A percentile compares a stretch with the other conserved stretches of the same genome.
These are phyloP conservation scores for Sarcomyxa edulis DNA, from an alignment of 768 basidiomycete genomes.

Conservation along the genomic window DNA sequence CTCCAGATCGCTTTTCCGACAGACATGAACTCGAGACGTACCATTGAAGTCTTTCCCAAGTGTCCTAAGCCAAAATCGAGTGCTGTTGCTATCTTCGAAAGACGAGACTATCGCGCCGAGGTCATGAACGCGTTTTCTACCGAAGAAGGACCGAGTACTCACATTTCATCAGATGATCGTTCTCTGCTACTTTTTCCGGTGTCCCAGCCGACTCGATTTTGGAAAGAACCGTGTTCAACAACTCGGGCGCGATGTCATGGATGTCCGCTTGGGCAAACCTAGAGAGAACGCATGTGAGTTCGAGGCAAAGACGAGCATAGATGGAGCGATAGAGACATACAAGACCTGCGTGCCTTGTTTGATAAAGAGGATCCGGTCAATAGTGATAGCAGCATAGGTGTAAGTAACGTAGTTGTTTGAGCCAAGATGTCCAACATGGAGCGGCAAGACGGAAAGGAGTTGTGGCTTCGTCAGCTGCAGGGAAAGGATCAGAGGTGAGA, in stretches of 20 bases:
- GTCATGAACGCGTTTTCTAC: no score
- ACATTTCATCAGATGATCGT: slow-evolving; percentile 99
- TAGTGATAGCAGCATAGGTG: slow-evolving; percentile 97
- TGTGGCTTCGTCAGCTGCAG: slow-evolving; percentile 86
- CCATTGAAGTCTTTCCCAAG: no score
- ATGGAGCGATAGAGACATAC: slow-evolving; percentile 40
- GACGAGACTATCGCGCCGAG: no score
- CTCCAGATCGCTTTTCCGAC: no score
- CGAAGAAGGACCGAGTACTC: no score
- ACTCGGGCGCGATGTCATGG: slow-evolving; percentile 69
- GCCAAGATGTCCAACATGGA: slow-evolving; percentile 75
- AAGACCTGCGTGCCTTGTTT: slow-evolving; percentile 69
- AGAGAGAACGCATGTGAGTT: slow-evolving; percentile 1
- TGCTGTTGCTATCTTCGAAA: no score
- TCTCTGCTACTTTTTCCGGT: slow-evolving; percentile 92
- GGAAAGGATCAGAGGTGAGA: neutral
- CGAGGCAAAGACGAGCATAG: neutral
- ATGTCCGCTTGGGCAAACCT: slow-evolving; percentile 90
- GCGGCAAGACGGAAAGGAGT: slow-evolving; percentile 84
- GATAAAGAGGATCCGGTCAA: slow-evolving; percentile 91
- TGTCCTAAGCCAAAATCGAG: no score
- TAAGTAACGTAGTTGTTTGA: slow-evolving; percentile 89
- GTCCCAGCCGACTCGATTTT: slow-evolving; percentile 78
- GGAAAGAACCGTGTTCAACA: slow-evolving; percentile 65
- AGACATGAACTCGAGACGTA: no score